phyloP scores from a whole-genome alignment of 2,329 filamentous ascomycete genomes.

The Monosporascus sp. region DNA sequence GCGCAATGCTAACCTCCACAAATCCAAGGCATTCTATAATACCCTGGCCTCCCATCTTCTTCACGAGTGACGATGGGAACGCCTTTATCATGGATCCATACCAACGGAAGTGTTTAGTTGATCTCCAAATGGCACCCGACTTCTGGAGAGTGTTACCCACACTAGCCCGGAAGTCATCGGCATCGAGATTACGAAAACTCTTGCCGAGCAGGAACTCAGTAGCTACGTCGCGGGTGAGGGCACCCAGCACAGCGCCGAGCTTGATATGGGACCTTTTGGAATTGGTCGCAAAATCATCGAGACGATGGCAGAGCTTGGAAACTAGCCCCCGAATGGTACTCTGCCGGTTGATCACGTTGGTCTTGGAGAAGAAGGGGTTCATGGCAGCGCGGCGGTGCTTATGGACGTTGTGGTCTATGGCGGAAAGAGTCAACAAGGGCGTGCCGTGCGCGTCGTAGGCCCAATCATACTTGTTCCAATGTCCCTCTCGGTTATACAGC shows the following conservation, averaged over 20 bases:
- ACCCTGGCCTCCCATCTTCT: not conserved
- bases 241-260: not conserved
- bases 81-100: not conserved
- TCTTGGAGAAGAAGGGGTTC: not conserved
- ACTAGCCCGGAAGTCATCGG: not conserved
- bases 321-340: not conserved
- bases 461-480: too few species aligned
- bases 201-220: not conserved
- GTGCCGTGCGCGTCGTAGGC: not conserved
- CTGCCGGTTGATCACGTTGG: not conserved
- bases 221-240: not conserved
- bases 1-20: not conserved
- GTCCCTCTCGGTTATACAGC: too few species aligned
- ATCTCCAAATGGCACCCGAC: not conserved
- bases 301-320: not conserved
- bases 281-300: not conserved
- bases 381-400: not conserved
- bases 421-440: not conserved
- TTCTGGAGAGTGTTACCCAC: not conserved
- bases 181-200: not conserved
- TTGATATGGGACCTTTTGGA: not conserved
- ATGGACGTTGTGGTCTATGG: not conserved
- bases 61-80: not conserved
- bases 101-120: not conserved
- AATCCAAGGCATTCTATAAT: not conserved